Evolutionary conservation across 1,284 basidiomycete genomes (phyloP), one percentile per base, ranked within the genome.

Genomic region (Coniophora puteana): DNA sequence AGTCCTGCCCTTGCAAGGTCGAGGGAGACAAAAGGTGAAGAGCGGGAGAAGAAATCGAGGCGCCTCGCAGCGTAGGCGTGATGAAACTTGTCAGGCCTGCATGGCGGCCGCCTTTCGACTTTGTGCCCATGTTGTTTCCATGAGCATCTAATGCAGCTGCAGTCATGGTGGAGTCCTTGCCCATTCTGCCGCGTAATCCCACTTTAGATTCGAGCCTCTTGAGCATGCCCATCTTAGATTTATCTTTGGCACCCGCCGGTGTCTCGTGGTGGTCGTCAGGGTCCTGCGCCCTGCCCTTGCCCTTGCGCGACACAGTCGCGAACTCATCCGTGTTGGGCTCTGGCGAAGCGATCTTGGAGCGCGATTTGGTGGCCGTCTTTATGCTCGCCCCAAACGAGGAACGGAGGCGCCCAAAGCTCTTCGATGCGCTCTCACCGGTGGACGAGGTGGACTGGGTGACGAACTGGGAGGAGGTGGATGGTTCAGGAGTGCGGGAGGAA

Each of bases 21-120:
- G 75, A 74, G 41, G 74, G 70, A 36, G 76, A 73, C 34, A 71
- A 74, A 42, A 80, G 66, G 52, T 80, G 78, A 40, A 87, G 60
- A 21, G 78, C 71, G 43, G 83, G 83, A 20, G 83, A 84, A 46
- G 84, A 87, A 67, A 81, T 72, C 38, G 83, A 83, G 39, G 74
- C 83, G 49, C 74, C 72, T 44, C 78, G 72, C 47, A 85, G 60
- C 39, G 80, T 82, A 38, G 83, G 83, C 37, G 77, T 71, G 49
- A 72, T 63, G 64, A 76, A 84, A 54, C 67, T 71, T 40, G 75
- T 71, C 54, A 69, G 69, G 40, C 76, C 80, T 43, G 74, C 72
- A 46, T 65, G 62, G 52, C 72, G 70, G 51, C 62, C 62, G 46
- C 62, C 63, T 47, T 62, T 61, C 47, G 58, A 56, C 39, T 61